These are phyloP conservation scores for Linnemannia elongata DNA, from an alignment of 192 early-diverging fungal genomes.

Conservation along the genomic window DNA sequence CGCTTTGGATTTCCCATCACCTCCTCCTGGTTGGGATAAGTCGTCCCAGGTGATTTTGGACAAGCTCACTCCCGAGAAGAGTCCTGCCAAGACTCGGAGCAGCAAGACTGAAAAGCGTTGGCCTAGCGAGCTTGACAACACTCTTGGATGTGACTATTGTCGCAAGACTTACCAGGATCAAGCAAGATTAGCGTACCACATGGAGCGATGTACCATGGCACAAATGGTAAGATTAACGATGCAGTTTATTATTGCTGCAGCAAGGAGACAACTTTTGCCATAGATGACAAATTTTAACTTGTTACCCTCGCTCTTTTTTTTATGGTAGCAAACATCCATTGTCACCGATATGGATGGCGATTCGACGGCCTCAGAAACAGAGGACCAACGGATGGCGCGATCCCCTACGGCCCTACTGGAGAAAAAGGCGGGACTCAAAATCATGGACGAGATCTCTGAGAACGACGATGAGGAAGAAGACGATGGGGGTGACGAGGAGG, in stretches of 20 bases:
- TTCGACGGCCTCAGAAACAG: slow-evolving; percentile 58
- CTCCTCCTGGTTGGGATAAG: slow-evolving; percentile 38
- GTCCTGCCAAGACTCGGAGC: neutral
- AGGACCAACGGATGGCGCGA: slow-evolving; percentile 64
- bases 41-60: slow-evolving; percentile 16
- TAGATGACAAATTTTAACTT: neutral
- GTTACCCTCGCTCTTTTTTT: neutral
- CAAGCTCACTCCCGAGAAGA: slow-evolving; percentile 6
- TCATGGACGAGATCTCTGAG: neutral
- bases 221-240: slow-evolving; percentile 56
- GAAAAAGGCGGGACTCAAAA: slow-evolving; percentile 13
- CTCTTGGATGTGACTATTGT: slow-evolving; percentile 69
- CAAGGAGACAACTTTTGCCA: neutral
- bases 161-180: slow-evolving; percentile 75
- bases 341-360: slow-evolving; percentile 56
- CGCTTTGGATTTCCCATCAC: slow-evolving; percentile 18
- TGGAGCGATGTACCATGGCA: slow-evolving; percentile 67
- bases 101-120: neutral
- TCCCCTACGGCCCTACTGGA: slow-evolving; percentile 22
- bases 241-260: neutral
- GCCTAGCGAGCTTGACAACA: slow-evolving; percentile 24
- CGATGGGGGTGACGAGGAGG: slow-evolving; percentile 52
- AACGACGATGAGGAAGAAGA: slow-evolving; percentile 50
- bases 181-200: slow-evolving; percentile 70
- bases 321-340: slow-evolving; percentile 52